Evolutionary conservation across 2,329 filamentous ascomycete genomes (phyloP), one percentile per base, ranked within the genome.

Genomic region (Apiospora marii): DNA sequence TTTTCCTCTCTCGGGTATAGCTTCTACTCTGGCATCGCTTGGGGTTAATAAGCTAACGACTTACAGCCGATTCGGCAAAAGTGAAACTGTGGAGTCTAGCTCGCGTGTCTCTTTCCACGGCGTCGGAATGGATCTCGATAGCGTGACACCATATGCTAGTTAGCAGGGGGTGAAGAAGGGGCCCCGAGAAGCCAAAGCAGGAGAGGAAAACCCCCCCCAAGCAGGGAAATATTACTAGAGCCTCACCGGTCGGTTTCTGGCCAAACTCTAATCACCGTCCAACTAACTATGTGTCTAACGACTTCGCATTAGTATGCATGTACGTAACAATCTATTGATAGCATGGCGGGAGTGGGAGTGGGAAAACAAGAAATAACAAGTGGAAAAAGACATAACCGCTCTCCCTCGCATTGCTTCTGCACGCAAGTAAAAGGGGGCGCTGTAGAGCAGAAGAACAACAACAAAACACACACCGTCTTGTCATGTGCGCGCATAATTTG

Each of bases 51-150:
- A 19, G 14, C 51, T 58, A 58, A 58, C 51, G 51, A 58, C 30
- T 37, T 61, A 34, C 53, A 61, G 53, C 53, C 53, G 53, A 61
- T 61, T 34, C 53, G 53, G 30, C 30, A 61, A 61, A 61, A 12
- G 27, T 19, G 30, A 61, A 19, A 37, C 30, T 22, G 53, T 61
- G 53, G 53, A 61, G 53, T 37, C 27, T 58, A 64, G 30, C 58
- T 64, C 58, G 34, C 58, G 58, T 37, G 58, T 64, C 30, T 34
- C n/a, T 64, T 22, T 19, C 53, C 58, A 64, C 41, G 34, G 58
- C 10, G 58, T 64, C 58, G 58, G 58, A 41, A 64, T 41, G 58
- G 34, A 64, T 64, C 58, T 64, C 30, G 58, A 64, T 64, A 64
- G 58, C 58, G 58, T 64, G 58, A 41, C 58, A 41, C 58, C 6